A percentile compares a stretch with the other conserved stretches of the same genome.
Conservation (phyloP, 1,284 basidiomycete species). For the Rhodotorula sp. region DNA sequence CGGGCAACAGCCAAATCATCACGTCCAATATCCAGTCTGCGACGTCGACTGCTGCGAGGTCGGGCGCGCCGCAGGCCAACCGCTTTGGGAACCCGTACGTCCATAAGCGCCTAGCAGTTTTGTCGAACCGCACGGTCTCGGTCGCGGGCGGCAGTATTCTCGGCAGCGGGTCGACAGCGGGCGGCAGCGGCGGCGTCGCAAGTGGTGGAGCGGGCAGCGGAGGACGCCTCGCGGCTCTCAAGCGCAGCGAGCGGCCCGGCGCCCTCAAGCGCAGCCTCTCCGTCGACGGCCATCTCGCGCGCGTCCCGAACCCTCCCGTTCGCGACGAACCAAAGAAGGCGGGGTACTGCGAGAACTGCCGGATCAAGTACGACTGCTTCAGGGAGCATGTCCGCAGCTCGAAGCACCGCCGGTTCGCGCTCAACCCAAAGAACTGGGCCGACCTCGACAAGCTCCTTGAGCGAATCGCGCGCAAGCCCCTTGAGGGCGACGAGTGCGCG, state of each 20-base stretch:
- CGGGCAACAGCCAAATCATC: constrained; percentile 89
- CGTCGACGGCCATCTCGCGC: constrained; percentile 41
- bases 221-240: constrained; percentile 1
- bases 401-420: constrained; percentile 83
- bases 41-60: constrained; percentile 59
- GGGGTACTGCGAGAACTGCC: constrained; percentile 97
- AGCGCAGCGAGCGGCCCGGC: constrained; percentile 4
- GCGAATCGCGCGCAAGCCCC: constrained; percentile 55
- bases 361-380: constrained; percentile 86
- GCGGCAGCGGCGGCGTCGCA: not conserved
- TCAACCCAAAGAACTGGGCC: constrained; percentile 73
- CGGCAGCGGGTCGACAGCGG: constrained; percentile 1
- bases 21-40: constrained; percentile 85
- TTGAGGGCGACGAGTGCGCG: not conserved
- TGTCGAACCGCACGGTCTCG: constrained; percentile 42
- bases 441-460: constrained; percentile 76
- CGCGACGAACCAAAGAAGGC: constrained; percentile 73
- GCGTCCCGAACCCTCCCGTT: constrained; percentile 17
- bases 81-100: constrained; percentile 27
- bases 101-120: constrained; percentile 44
- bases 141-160: constrained; percentile 35
- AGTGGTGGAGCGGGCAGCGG: not conserved
- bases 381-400: constrained; percentile 72
- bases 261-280: constrained; percentile 40
- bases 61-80: constrained; percentile 35